Conservation (phyloP, 768 basidiomycete species). For the Cystoderma amianthinum region DNA sequence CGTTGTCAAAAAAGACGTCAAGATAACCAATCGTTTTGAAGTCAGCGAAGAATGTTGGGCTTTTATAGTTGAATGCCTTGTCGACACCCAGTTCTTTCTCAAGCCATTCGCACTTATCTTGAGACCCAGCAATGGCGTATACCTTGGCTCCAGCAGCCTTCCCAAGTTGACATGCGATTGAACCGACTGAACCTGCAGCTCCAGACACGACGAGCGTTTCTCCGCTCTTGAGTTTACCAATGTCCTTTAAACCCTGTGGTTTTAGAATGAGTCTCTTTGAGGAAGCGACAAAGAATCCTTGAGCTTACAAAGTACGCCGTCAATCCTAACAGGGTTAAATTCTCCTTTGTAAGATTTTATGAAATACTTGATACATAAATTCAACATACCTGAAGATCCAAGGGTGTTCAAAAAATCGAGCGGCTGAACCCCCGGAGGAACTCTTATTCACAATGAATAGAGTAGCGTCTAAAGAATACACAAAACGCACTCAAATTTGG, state of each 20-base stretch:
- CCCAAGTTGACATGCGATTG: slow-evolving; percentile 77
- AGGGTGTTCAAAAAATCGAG: slow-evolving; percentile 81
- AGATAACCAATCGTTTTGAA: slow-evolving; percentile 73
- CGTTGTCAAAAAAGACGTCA: slow-evolving; percentile 86
- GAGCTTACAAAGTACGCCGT: slow-evolving; percentile 83
- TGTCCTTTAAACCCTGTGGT: slow-evolving; percentile 69
- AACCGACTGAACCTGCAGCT: slow-evolving; percentile 89
- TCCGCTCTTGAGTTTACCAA: slow-evolving; percentile 75
- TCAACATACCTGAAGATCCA: slow-evolving; percentile 57
- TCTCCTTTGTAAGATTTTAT: too few species aligned
- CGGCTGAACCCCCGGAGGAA: slow-evolving; percentile 50
- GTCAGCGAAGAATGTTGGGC: slow-evolving; percentile 58
- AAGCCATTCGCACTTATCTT: slow-evolving; percentile 85
- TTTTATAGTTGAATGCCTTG: slow-evolving; percentile 85
- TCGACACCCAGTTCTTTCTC: slow-evolving; percentile 78
- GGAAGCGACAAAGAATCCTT: not conserved
- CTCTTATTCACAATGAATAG: slow-evolving; percentile 21
- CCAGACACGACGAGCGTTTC: slow-evolving; percentile 85
- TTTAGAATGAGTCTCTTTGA: not conserved
- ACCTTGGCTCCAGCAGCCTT: slow-evolving; percentile 77
- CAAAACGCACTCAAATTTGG: slow-evolving; percentile 47
- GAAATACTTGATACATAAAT: too few species aligned
- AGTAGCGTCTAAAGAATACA: not conserved
- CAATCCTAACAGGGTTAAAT: slow-evolving; percentile 40
- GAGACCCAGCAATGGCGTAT: slow-evolving; percentile 79